Percentiles rank a stretch among this genome's conserved stretches.
Evolutionary conservation across 345 rosid species (phyloP).

Genomic region (Citrus reticulata): DNA sequence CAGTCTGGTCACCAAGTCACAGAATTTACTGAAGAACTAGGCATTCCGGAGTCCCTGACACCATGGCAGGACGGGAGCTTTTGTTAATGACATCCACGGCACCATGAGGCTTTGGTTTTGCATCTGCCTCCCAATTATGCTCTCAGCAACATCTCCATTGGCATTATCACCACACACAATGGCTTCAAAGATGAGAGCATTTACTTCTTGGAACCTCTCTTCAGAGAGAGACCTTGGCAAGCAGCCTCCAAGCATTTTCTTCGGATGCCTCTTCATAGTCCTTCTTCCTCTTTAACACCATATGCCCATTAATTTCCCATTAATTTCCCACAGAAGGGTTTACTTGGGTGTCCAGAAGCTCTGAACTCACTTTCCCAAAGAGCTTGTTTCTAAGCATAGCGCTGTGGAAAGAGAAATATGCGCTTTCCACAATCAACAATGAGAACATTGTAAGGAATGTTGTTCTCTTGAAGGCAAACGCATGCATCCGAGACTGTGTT

Average conservation of each 20-base stretch:
- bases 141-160: constrained; percentile 18
- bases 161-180: constrained; percentile 25
- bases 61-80: constrained; percentile 35
- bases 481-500: constrained; percentile 60
- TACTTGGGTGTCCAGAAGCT: constrained; percentile 88
- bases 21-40: constrained; percentile 56
- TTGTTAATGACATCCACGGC: constrained; percentile 28
- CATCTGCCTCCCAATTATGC: constrained; percentile 23
- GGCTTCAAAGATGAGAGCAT: constrained; percentile 58
- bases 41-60: constrained; percentile 61
- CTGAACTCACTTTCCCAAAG: constrained; percentile 78
- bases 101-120: constrained; percentile 11
- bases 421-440: constrained; percentile 82
- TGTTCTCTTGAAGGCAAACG: constrained; percentile 85
- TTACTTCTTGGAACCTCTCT: constrained; percentile 80
- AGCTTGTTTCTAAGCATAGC: constrained; percentile 93
- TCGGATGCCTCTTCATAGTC: constrained; percentile 60
- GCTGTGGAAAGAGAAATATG: constrained; percentile 78
- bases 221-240: constrained; percentile 87
- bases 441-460: constrained; percentile 82
- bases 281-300: constrained; percentile 39
- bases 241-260: constrained; percentile 89
- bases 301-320: constrained; percentile 97
- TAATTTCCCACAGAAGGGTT: constrained; percentile 64
- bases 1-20: constrained; percentile 8